A percentile compares a stretch with the other conserved stretches of the same genome.
Conservation (phyloP, 2,329 filamentous ascomycete genomes). For the Fusarium annulatum region DNA sequence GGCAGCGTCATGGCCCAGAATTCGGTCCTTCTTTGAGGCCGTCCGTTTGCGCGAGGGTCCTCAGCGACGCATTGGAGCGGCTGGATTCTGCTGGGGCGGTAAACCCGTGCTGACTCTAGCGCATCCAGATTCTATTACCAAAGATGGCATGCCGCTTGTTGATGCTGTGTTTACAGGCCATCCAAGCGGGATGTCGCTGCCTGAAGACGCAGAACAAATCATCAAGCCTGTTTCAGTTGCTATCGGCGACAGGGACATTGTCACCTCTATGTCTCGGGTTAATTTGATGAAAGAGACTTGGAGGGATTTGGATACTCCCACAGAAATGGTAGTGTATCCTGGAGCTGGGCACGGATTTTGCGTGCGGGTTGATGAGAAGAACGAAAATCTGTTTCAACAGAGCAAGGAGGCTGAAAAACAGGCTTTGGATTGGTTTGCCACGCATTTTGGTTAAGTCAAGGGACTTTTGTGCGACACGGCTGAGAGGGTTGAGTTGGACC, state of each 20-base stretch:
- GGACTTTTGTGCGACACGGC: background rate
- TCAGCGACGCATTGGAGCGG: background rate
- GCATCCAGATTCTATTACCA: background rate
- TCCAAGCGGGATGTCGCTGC: background rate
- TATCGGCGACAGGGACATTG: rapidly evolving
- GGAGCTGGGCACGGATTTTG: background rate
- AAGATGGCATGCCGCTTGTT: background rate
- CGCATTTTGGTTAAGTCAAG: background rate
- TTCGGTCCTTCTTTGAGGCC: background rate
- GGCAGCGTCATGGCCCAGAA: background rate
- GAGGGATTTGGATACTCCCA: rapidly evolving
- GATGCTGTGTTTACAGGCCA: background rate
- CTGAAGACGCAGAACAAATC: rapidly evolving
- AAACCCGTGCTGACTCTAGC: background rate
- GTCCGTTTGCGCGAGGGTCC: background rate
- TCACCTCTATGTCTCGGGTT: rapidly evolving
- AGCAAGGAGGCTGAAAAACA: background rate
- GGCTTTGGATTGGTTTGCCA: background rate
- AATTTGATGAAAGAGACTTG: background rate
- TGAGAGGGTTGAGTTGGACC: background rate
- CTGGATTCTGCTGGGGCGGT: background rate
- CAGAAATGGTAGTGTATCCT: background rate
- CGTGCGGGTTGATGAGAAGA: background rate
- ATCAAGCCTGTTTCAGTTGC: rapidly evolving
- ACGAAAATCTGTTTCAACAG: background rate